Evolutionary conservation across 257 asterid species (phyloP).

Genomic region (Gentiana dahurica): DNA sequence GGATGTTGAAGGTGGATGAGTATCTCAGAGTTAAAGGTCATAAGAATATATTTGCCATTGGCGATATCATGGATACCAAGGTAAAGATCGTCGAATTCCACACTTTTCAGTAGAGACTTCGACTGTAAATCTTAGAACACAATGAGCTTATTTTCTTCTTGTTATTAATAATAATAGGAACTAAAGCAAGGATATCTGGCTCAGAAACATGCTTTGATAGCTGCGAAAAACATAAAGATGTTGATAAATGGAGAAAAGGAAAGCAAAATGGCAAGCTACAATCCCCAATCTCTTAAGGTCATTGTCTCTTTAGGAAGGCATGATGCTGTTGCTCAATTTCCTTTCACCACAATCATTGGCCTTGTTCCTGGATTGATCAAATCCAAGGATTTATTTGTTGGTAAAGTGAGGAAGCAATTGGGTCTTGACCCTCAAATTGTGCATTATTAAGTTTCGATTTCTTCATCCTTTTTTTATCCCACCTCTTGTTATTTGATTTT

Average conservation of each 20-base stretch:
- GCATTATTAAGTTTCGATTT: conserved; percentile 14
- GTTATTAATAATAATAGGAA: too few species aligned
- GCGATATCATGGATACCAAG: too few species aligned
- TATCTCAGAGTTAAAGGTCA: too few species aligned
- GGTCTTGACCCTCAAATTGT: conserved; percentile 50
- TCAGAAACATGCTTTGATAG: conserved; percentile 18
- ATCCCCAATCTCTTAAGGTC: conserved; percentile 38
- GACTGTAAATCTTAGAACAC: too few species aligned
- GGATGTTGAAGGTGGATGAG: conserved; percentile 69
- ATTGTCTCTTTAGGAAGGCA: conserved; percentile 71
- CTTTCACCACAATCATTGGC: conserved; percentile 56
- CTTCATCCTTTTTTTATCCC: too few species aligned
- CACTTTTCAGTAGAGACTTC: too few species aligned
- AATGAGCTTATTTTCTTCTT: too few species aligned
- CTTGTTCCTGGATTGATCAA: conserved; percentile 70
- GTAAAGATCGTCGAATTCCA: conserved; percentile 34
- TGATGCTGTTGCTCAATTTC: conserved; percentile 76
- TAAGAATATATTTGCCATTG: too few species aligned
- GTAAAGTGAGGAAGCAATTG: conserved; percentile 58
- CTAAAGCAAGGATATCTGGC: too few species aligned
- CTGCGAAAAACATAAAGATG: conserved; percentile 50
- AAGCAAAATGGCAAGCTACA: conserved; percentile 47
- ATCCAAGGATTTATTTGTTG: conserved; percentile 74
- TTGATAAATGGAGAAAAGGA: conserved; percentile 52
- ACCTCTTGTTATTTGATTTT: too few species aligned